These are phyloP conservation scores for Umbellularia californica DNA, from an alignment of 164 flowering plant species.

Conservation along the genomic window DNA sequence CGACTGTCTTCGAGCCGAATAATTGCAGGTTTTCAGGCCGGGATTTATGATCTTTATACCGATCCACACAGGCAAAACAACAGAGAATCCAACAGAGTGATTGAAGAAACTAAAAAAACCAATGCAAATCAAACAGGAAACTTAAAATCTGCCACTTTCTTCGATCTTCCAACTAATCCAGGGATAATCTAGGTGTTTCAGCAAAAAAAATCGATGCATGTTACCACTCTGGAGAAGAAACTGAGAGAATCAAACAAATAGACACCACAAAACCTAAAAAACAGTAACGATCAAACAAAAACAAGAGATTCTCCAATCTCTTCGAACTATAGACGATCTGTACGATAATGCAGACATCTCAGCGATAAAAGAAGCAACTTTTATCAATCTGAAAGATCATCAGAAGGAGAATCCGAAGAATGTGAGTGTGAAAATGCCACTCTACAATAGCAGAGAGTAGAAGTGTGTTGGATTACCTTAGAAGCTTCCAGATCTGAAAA, in stretches of 20 bases:
- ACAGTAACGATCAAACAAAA: background rate
- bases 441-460: background rate
- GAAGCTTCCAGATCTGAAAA: slow-evolving; percentile 12
- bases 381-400: background rate
- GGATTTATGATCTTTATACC: slow-evolving; percentile 1
- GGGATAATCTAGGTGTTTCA: too few relatives aligned
- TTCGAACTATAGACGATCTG: background rate
- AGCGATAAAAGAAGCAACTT: background rate
- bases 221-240: too few relatives aligned
- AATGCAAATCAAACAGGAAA: too few relatives aligned
- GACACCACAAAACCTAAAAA: background rate
- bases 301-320: background rate
- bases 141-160: too few relatives aligned
- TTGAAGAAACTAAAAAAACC: too few relatives aligned
- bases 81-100: background rate
- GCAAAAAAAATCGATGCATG: too few relatives aligned
- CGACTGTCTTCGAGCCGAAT: background rate
- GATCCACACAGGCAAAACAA: slow-evolving; percentile 2
- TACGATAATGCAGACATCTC: background rate
- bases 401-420: background rate
- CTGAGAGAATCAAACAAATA: background rate
- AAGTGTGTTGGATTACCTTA: background rate
- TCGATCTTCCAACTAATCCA: too few relatives aligned
- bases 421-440: background rate
- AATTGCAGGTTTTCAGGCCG: slow-evolving; percentile 1